phyloP scores from a whole-genome alignment of 345 rosid species.

The Stellera chamaejasme region DNA sequence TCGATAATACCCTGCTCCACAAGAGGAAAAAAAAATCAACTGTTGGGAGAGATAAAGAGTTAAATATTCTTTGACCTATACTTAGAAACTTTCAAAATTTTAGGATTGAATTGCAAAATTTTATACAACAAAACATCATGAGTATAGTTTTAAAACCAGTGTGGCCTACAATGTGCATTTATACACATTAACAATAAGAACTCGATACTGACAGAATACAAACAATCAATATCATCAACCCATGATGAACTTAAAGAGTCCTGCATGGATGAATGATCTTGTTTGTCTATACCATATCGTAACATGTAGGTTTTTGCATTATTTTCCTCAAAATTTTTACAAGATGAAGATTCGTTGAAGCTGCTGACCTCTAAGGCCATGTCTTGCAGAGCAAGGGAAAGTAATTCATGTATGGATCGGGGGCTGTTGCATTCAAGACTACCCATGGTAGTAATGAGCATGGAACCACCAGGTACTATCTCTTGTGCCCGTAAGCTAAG shows the following conservation, averaged over 20 bases:
- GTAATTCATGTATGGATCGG: constrained; percentile 11
- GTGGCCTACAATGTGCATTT: too few species aligned
- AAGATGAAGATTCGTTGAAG: constrained; percentile 12
- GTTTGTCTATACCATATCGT: constrained; percentile 14
- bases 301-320: background rate
- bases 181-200: background rate
- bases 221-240: too few species aligned
- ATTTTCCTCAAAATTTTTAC: too few species aligned
- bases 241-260: background rate
- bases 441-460: constrained; percentile 17
- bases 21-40: background rate
- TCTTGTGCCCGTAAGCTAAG: constrained; percentile 15
- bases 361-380: background rate
- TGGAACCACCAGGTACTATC: constrained; percentile 11
- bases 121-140: too few species aligned
- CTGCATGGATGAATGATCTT: background rate
- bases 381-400: background rate
- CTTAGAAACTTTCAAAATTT: background rate
- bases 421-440: constrained; percentile 9
- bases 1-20: constrained; percentile 9
- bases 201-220: too few species aligned
- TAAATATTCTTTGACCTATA: background rate
- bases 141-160: too few species aligned
- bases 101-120: background rate
- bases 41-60: background rate